Conservation (phyloP, 352 stramenopile genomes). For the Pythium apleroticum region DNA sequence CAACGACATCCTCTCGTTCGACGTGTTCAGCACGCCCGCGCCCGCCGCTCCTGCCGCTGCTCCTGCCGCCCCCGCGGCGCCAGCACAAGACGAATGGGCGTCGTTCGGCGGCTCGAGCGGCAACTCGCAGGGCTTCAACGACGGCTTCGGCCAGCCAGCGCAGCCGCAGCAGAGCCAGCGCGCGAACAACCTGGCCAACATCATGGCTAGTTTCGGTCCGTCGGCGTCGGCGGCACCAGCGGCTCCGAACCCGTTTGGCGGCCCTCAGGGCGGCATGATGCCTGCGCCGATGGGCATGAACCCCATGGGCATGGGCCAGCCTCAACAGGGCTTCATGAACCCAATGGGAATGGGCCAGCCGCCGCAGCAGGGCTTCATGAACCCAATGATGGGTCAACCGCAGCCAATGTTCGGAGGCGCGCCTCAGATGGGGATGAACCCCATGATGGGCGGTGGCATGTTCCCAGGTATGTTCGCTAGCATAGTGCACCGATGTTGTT, state of each 20-base stretch:
- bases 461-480: conserved; percentile 47
- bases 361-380: conserved; percentile 33
- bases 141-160: conserved; percentile 45
- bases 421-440: conserved; percentile 40
- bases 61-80: conserved; percentile 19
- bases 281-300: conserved; percentile 38
- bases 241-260: conserved; percentile 37
- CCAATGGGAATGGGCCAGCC: conserved; percentile 28
- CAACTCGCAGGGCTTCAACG: conserved; percentile 35
- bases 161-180: conserved; percentile 47
- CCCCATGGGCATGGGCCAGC: conserved; percentile 41
- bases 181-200: conserved; percentile 81
- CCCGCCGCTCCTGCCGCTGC: conserved; percentile 22
- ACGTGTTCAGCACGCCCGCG: conserved; percentile 51
- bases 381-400: conserved; percentile 45
- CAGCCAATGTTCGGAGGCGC: conserved; percentile 24
- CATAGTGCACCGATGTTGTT: neutral
- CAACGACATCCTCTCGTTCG: conserved; percentile 73
- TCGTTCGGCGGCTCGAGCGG: conserved; percentile 58
- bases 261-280: conserved; percentile 46
- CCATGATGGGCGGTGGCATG: conserved; percentile 42
- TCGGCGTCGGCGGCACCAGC: conserved; percentile 22
- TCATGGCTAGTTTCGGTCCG: conserved; percentile 83
- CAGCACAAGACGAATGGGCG: conserved; percentile 74
- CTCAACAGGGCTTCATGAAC: conserved; percentile 35